Percentiles rank a stretch among this genome's conserved stretches.
phyloP scores from a whole-genome alignment of 495 filamentous ascomycete species.

The Lasiosphaeria hispida region DNA sequence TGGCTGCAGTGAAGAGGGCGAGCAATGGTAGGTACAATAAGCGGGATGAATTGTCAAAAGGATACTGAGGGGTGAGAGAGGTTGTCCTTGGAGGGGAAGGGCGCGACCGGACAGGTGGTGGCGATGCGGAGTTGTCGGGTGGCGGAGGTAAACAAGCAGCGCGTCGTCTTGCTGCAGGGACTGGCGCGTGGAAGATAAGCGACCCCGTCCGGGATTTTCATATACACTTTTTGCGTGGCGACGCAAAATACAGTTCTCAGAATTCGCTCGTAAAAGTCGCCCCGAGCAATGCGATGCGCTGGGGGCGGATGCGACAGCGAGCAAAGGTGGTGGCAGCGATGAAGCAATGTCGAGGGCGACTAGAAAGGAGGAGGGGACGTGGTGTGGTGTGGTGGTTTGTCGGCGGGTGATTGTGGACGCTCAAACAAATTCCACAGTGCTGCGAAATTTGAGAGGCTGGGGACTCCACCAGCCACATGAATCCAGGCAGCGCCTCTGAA shows the following conservation, averaged over 20 bases:
- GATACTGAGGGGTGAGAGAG: constrained; percentile 13
- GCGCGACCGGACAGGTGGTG: neutral
- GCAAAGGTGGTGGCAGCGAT: constrained; percentile 21
- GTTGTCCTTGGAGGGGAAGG: neutral
- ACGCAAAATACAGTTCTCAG: constrained; percentile 10
- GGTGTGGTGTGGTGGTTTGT: neutral
- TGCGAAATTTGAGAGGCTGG: constrained; percentile 37
- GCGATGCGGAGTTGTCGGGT: constrained; percentile 11
- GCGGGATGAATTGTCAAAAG: constrained; percentile 23
- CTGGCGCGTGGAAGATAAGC: constrained; percentile 21
- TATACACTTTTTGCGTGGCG: constrained; percentile 12
- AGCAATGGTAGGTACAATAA: constrained; percentile 16
- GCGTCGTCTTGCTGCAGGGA: constrained; percentile 39
- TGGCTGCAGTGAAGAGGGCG: constrained; percentile 37
- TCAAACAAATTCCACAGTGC: neutral
- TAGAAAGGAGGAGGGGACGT: constrained; percentile 16
- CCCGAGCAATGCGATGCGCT: constrained; percentile 20
- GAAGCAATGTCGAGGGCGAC: constrained; percentile 14
- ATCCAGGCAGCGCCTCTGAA: neutral
- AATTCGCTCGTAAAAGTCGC: neutral
- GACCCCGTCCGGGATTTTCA: neutral
- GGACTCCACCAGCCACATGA: constrained; percentile 29
- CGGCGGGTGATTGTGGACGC: constrained; percentile 9
- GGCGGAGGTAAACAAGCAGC: constrained; percentile 36
- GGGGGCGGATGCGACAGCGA: constrained; percentile 22